Conservation (phyloP, 1,139 yeast species). For the Yamadazyma jaroonii region DNA sequence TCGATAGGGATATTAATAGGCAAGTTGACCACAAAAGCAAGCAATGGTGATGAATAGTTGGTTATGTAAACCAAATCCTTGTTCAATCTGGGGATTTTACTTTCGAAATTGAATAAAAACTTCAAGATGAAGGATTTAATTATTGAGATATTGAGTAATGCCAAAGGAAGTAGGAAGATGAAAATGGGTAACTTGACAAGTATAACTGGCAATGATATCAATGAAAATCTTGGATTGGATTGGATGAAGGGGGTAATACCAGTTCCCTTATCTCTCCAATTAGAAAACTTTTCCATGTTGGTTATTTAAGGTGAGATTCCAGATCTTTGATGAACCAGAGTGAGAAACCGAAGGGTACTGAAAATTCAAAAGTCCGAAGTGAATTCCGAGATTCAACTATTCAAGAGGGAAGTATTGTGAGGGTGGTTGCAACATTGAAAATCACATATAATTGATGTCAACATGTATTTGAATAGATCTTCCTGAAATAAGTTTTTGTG, state of each 20-base stretch:
- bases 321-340: not conserved
- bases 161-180: conserved; percentile 16
- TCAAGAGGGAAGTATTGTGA: too few relatives aligned
- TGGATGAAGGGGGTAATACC: conserved; percentile 76
- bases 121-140: conserved; percentile 19
- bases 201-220: conserved; percentile 12
- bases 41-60: conserved; percentile 58
- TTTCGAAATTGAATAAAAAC: conserved; percentile 24
- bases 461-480: too few relatives aligned
- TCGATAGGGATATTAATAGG: conserved; percentile 43
- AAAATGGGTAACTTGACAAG: conserved; percentile 28
- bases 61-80: conserved; percentile 44
- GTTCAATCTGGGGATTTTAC: conserved; percentile 4
- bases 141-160: conserved; percentile 5
- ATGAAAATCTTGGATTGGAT: conserved; percentile 4
- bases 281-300: conserved; percentile 69
- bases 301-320: not conserved
- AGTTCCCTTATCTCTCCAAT: conserved; percentile 76
- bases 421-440: too few relatives aligned
- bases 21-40: conserved; percentile 21
- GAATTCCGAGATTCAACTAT: too few relatives aligned
- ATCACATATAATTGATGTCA: too few relatives aligned
- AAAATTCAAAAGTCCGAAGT: too few relatives aligned
- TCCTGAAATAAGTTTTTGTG: too few relatives aligned
- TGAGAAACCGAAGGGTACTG: not conserved